Percentiles rank a stretch among this genome's conserved stretches.
Conservation (phyloP, 176 grass and related monocot species). For the sorghum (Sorghum bicolor) region Sorghum_bicolor_NCBIv3 NC_012878.2:53226501-53227000, state of each 20-base stretch:
- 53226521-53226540: constrained; percentile 67
- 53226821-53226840: constrained; percentile 27
- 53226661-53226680: constrained; percentile 55
- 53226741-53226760: not conserved
- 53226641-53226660: constrained; percentile 44
- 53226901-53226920: not conserved
- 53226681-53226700: constrained; percentile 67
- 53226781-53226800: constrained; percentile 54
- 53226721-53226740: constrained; percentile 9
- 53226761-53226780: not conserved
- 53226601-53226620: constrained; percentile 7
- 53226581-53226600: not conserved
- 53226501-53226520: constrained; percentile 59
- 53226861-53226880: constrained; percentile 22
- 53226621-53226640: constrained; percentile 51
- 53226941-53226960: constrained; percentile 50
- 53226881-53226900: constrained; percentile 5
- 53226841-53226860: constrained; percentile 48
- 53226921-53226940: not conserved
- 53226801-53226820: constrained; percentile 29
- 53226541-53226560: constrained; percentile 59
- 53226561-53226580: constrained; percentile 1
- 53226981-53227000: constrained; percentile 37
- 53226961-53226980: constrained; percentile 23
- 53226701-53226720: constrained; percentile 55